phyloP scores from a whole-genome alignment of 2,329 filamentous ascomycete genomes.

The Gaeumannomyces tritici region DNA sequence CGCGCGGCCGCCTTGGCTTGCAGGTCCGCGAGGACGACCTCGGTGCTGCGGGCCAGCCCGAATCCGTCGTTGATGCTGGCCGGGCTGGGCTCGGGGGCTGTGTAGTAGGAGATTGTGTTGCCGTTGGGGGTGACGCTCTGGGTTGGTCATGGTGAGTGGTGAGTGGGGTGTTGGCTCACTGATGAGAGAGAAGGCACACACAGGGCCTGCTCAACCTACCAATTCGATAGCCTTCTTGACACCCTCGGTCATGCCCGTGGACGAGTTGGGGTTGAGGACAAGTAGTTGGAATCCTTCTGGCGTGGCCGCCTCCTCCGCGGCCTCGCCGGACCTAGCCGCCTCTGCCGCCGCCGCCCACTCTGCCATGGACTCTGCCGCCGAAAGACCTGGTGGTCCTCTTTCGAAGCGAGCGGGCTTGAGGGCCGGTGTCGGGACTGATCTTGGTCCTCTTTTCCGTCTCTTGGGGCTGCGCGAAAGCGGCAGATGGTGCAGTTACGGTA shows the following conservation, averaged over 20 bases:
- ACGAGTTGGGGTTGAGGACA: slow-evolving; percentile 74
- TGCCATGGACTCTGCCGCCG: background rate
- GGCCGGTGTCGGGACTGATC: background rate
- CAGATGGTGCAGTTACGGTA: no score
- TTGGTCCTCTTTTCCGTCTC: background rate
- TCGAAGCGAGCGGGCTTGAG: background rate
- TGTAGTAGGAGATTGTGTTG: slow-evolving; percentile 53
- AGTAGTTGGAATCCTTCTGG: slow-evolving; percentile 32
- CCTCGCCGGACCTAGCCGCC: background rate
- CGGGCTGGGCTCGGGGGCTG: slow-evolving; percentile 51
- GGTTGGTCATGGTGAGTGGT: no score
- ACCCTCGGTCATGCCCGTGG: slow-evolving; percentile 58
- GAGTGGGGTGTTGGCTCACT: background rate
- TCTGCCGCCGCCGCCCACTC: background rate
- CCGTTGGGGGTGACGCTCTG: background rate
- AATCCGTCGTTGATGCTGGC: slow-evolving; percentile 68
- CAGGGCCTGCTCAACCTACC: background rate
- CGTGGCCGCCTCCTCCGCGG: background rate
- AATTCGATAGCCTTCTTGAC: slow-evolving; percentile 38
- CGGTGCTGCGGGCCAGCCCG: slow-evolving; percentile 55
- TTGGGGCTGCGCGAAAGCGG: background rate
- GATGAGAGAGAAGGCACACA: fast-evolving
- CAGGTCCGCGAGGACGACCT: slow-evolving; percentile 50
- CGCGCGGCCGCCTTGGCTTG: no score
- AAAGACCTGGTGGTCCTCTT: background rate